phyloP scores from a whole-genome alignment of 179 eudicot species.

The Nepenthes alata region DNA sequence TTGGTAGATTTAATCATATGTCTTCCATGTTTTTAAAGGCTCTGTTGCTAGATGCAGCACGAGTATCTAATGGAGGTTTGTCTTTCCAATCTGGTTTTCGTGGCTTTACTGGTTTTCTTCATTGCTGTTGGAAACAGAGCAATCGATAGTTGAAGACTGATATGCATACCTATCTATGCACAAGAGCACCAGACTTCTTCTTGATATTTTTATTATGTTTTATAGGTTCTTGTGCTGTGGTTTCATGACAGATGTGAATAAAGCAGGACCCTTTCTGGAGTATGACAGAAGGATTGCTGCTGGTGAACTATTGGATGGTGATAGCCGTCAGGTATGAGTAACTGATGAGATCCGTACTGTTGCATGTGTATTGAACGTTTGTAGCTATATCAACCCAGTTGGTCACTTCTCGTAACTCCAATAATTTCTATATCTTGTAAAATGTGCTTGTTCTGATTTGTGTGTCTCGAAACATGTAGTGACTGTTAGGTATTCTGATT shows the following conservation, averaged over 20 bases:
- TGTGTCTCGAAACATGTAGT: neutral
- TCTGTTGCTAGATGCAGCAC: conserved; percentile 27
- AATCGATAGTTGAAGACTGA: neutral
- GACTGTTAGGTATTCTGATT: neutral
- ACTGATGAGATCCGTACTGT: neutral
- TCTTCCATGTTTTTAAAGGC: conserved; percentile 25
- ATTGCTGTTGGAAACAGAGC: neutral
- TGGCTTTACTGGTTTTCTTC: neutral
- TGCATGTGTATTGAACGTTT: neutral
- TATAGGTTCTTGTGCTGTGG: conserved; percentile 5
- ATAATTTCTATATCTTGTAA: too few species aligned
- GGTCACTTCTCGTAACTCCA: too few species aligned
- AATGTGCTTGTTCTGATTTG: neutral
- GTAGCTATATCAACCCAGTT: neutral
- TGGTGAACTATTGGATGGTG: conserved; percentile 79
- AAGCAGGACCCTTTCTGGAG: conserved; percentile 68
- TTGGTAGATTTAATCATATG: conserved; percentile 11
- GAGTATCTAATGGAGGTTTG: conserved; percentile 27
- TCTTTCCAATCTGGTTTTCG: neutral
- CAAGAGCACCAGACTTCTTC: neutral
- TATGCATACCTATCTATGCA: neutral
- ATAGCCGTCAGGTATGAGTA: conserved; percentile 54
- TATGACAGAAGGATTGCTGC: conserved; percentile 66
- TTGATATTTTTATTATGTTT: conserved; percentile 2
- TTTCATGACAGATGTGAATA: conserved; percentile 25